Evolutionary conservation across 768 basidiomycete genomes (phyloP), one percentile per base, ranked within the genome.

Genomic region (Boletus vinaceobasis): DNA sequence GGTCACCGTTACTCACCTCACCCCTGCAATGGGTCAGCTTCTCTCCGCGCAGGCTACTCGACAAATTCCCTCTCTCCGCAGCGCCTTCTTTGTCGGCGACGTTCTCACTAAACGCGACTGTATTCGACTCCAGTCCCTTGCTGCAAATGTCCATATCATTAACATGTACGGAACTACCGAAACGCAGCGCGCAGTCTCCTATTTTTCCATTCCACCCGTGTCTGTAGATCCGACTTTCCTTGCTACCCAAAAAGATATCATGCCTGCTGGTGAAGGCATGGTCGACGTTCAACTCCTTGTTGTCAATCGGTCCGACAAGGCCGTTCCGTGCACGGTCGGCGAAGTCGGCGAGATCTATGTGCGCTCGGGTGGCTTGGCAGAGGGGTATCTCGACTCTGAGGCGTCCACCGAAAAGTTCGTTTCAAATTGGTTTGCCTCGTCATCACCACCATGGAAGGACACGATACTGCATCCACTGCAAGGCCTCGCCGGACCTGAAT

Each of bases 131-230:
- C 97, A 99, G 70, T 80, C 90, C 2, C 86, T 99, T 45, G 97
- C 96, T 2, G 76, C 84, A 13, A 97, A 98, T 63, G 93, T 95
- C 14, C 79, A 85, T 33, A 98, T 99, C 68, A 87, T 98, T 72
- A 99, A 99, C 78, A 99, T 99, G 97, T 99, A 98, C 71, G 97
- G 97, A 15, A 98, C 97, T 7, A 99, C 97, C 21, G 97, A 99
- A 74, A 98, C 97, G 8, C 97, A 99, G 70, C 90, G 97, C 49
- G 97, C 97, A 2, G 97, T 99, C 10, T 98, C 95, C 21, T 98
- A 98, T 74, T 98, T 95, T 68, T 81, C 86, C 21, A 93, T 98
- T 62, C 94, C 96, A 2, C 82, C 90, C 49, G 82, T 96, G 9
- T 75, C 86, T 8, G 79, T 79, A 52, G 94, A 98, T 66, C 80